Evolutionary conservation across 176 grass and related monocot genomes (phyloP).

Genomic region (Bolboschoenus planiculmis): DNA sequence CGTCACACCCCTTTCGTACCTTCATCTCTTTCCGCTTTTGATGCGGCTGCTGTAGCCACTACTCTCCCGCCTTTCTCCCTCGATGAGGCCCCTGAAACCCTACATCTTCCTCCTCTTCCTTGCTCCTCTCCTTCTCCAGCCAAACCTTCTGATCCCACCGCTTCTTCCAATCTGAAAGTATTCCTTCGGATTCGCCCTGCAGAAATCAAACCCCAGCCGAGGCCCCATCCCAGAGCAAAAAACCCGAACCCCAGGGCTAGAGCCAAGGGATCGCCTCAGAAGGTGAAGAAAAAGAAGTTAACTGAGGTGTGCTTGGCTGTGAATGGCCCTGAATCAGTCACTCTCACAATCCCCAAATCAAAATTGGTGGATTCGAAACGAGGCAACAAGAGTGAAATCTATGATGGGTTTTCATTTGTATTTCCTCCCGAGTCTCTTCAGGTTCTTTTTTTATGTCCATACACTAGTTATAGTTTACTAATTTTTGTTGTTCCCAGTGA

Average conservation of each 20-base stretch:
- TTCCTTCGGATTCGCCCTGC: conserved; percentile 70
- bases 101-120: background rate
- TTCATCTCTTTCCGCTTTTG: conserved; percentile 6
- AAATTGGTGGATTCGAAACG: conserved; percentile 50
- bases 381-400: conserved; percentile 47
- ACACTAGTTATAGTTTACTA: background rate
- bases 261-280: conserved; percentile 20
- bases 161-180: conserved; percentile 46
- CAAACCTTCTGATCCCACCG: background rate
- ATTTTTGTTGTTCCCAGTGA: conserved; percentile 3
- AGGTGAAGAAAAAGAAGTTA: conserved; percentile 27
- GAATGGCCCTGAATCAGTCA: conserved; percentile 49
- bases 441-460: conserved; percentile 28
- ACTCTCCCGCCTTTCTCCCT: conserved; percentile 18
- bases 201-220: conserved; percentile 12
- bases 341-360: conserved; percentile 48
- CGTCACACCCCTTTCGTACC: conserved; percentile 33
- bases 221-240: background rate
- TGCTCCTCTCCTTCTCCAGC: background rate
- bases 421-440: conserved; percentile 57
- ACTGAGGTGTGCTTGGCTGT: conserved; percentile 41
- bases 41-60: background rate
- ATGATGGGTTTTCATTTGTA: conserved; percentile 74
- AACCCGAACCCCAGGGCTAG: background rate
- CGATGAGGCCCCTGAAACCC: conserved; percentile 14